Conservation (phyloP, 805 yeast species). For the Hanseniaspora lindneri region DNA sequence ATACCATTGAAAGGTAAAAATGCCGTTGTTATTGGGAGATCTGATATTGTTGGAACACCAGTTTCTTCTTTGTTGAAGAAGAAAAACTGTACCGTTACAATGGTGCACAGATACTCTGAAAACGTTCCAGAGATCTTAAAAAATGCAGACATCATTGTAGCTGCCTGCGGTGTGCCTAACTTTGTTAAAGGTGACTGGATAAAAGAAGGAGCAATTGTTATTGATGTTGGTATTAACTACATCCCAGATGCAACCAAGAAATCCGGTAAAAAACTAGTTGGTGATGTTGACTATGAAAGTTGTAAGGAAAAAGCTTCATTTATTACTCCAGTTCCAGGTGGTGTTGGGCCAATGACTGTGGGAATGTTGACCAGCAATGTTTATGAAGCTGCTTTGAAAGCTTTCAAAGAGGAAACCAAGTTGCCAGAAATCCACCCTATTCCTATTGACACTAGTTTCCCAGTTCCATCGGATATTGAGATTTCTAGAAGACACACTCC, state of each 20-base stretch:
- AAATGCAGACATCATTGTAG: constrained; percentile 65
- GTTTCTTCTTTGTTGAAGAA: constrained; percentile 58
- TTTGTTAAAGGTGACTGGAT: constrained; percentile 81
- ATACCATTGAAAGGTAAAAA: constrained; percentile 49
- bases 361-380: constrained; percentile 88
- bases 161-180: constrained; percentile 81
- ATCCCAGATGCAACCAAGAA: constrained; percentile 61
- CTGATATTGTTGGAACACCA: constrained; percentile 79
- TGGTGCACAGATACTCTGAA: constrained; percentile 56
- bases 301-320: constrained; percentile 50
- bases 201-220: constrained; percentile 70
- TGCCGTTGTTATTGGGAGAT: constrained; percentile 78
- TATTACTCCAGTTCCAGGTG: constrained; percentile 97
- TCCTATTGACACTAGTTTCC: constrained; percentile 41
- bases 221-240: constrained; percentile 93
- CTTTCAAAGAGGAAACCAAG: constrained; percentile 31
- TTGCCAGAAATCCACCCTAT: constrained; percentile 45
- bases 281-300: constrained; percentile 78
- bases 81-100: constrained; percentile 65
- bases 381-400: constrained; percentile 60
- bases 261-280: constrained; percentile 77
- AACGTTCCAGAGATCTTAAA: constrained; percentile 41
- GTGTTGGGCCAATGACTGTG: constrained; percentile 99
- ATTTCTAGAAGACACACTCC: constrained; percentile 85
- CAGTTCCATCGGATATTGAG: constrained; percentile 85